Base-by-base conservation (phyloP, 129 eudicot species). In the Heracleum sosnowskyi region DNA sequence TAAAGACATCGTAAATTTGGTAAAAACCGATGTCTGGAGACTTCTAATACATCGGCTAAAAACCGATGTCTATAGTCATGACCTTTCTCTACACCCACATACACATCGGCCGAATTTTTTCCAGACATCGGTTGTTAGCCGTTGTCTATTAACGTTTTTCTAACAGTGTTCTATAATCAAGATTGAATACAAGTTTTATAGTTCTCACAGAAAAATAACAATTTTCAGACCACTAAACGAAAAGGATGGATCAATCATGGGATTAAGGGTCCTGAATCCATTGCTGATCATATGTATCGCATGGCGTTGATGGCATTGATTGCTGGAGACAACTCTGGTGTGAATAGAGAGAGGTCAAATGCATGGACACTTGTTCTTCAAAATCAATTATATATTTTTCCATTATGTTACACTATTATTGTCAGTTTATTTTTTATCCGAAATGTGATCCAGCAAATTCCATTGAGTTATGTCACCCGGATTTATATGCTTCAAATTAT, bases 261-360 rank as follows among this genome's bases (percentile, higher is more conserved):
- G 60, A 94, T 94, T 80, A 84, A 91, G 82, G 92, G 93, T 77
- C 92, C 97, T 22, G 98, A 94, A 73, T 94, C 98, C 69, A 88
- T 94, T 80, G 96, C 98, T 63, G 97, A 91, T 90, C 98, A 94
- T 76, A 90, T 91, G 97, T 94, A 94, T 75, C 93, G 96, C 11
- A 91, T 94, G 98, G 78, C 97, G 41, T 75, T 94, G 87, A 94
- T 94, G 98, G 86, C 93, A 84, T 84, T 94, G 82, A 91, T 94
- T 80, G 91, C 84, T 71, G 91, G 84, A 31, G 98, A 94, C 74
- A 74, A 83, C 83, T 92, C 97, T 53, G 93, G 96, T 77, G 84
- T 94, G 57, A 86, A 94, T 79, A 90, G 98, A 81, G 97, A 94
- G 86, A 90, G 96, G 98, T 82, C 53, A 82, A 68, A 47, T 40